Percentiles rank a stretch among this genome's conserved stretches.
phyloP scores from a whole-genome alignment of 148 eudicot genomes.

The Chenopodium quinoa region DNA sequence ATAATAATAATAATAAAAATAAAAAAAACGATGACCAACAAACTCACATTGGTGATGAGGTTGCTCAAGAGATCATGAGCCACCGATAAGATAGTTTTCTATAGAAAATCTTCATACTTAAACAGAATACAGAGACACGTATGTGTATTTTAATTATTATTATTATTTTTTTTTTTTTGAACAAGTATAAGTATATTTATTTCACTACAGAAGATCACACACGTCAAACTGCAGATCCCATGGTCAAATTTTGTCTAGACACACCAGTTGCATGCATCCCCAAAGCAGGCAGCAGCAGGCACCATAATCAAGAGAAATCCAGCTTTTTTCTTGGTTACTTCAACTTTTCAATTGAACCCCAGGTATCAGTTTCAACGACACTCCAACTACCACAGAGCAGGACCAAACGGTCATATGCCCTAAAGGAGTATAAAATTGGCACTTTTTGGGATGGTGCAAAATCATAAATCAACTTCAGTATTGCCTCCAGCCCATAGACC shows the following conservation, averaged over 20 bases:
- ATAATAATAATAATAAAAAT: too few species aligned
- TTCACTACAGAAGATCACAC: not conserved
- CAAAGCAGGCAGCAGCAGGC: not conserved
- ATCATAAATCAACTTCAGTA: not conserved
- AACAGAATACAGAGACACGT: not conserved
- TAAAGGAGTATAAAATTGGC: not conserved
- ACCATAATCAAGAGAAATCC: not conserved
- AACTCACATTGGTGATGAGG: not conserved
- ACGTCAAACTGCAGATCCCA: not conserved
- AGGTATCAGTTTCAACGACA: not conserved
- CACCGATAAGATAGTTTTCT: not conserved
- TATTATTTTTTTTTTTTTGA: too few species aligned
- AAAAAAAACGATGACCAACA: not conserved
- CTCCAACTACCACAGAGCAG: not conserved
- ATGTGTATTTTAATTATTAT: not conserved
- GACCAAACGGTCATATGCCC: not conserved
- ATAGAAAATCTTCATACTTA: not conserved
- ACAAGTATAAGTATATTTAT: not conserved
- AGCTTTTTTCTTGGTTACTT: not conserved
- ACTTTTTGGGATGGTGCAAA: not conserved
- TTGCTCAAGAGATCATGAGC: not conserved
- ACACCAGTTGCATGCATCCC: slow-evolving; percentile 1
- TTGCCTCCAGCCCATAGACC: not conserved
- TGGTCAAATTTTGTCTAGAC: not conserved
- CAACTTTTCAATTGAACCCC: not conserved